Percentiles rank a stretch among this genome's conserved stretches.
These are phyloP conservation scores for Plectranthus barbatus DNA, from an alignment of 257 asterid species.

Conservation along the genomic window DNA sequence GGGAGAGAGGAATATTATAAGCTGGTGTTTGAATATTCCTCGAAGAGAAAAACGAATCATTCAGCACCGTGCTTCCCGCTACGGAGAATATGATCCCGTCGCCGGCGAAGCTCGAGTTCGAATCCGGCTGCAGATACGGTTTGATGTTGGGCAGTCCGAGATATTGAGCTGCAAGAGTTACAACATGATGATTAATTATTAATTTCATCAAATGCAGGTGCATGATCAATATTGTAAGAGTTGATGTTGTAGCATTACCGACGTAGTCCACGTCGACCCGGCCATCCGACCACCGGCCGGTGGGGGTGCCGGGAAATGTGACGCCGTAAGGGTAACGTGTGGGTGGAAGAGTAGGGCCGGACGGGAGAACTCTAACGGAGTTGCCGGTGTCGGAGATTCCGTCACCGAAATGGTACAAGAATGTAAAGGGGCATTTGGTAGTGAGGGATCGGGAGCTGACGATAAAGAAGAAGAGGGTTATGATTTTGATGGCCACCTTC, in stretches of 20 bases:
- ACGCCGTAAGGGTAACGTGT: conserved; percentile 27
- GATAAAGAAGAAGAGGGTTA: background rate
- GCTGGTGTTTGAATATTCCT: conserved; percentile 15
- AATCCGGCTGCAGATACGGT: conserved; percentile 12
- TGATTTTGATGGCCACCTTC: background rate
- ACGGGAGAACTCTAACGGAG: conserved; percentile 1
- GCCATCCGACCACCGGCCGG: conserved; percentile 31
- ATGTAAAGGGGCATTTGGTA: conserved; percentile 9
- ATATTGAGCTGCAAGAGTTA: conserved; percentile 9
- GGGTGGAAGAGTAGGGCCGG: background rate
- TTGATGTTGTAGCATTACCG: conserved; percentile 2
- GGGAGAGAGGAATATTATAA: conserved; percentile 11
- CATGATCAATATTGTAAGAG: too few species aligned
- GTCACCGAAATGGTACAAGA: conserved; percentile 6
- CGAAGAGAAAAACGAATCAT: conserved; percentile 1
- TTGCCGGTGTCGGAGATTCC: conserved; percentile 25
- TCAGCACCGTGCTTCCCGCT: conserved; percentile 18
- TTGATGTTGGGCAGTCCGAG: conserved; percentile 16
- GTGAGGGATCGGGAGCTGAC: background rate
- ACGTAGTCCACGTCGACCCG: conserved; percentile 3
- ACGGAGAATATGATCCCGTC: conserved; percentile 27
- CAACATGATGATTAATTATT: background rate
- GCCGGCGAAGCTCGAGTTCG: background rate
- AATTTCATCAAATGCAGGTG: background rate
- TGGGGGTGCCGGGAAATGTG: conserved; percentile 25